phyloP scores from a whole-genome alignment of 108 stramenopile species.

The Halocafeteria seosinensis region DNA sequence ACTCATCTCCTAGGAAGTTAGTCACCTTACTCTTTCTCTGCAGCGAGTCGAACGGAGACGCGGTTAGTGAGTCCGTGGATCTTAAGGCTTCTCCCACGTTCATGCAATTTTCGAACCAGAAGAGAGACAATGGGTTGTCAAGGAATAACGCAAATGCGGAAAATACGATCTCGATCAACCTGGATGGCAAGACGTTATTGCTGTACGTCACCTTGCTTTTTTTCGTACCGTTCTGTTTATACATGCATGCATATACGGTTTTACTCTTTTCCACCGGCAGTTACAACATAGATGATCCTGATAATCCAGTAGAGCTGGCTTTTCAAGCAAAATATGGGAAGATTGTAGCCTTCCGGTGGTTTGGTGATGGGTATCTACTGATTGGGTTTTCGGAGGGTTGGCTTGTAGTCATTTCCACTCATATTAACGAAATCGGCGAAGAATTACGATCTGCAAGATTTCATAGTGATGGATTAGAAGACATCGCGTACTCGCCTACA shows the following conservation, averaged over 20 bases:
- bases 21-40: too few relatives aligned
- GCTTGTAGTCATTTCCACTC: slow-evolving; percentile 32
- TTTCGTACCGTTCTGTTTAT: too few relatives aligned
- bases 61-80: not conserved
- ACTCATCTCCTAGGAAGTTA: too few relatives aligned
- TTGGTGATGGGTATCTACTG: slow-evolving; percentile 27
- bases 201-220: too few relatives aligned
- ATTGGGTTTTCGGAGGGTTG: slow-evolving; percentile 35
- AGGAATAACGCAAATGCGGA: not conserved
- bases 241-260: too few relatives aligned
- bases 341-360: slow-evolving; percentile 30
- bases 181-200: slow-evolving; percentile 30
- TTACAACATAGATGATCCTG: slow-evolving; percentile 1
- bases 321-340: slow-evolving; percentile 22
- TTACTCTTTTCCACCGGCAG: too few relatives aligned
- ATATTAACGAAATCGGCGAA: slow-evolving; percentile 28
- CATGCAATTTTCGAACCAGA: not conserved
- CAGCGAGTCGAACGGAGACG: too few relatives aligned
- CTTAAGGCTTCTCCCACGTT: not conserved
- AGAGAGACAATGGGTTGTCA: not conserved
- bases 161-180: slow-evolving; percentile 8
- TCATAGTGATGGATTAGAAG: not conserved
- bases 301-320: not conserved
- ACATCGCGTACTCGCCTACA: slow-evolving; percentile 24
- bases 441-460: slow-evolving; percentile 23